Evolutionary conservation across 495 filamentous ascomycete genomes (phyloP), one percentile per base, ranked within the genome.

Genomic region (Hypoxylon subgilvum): DNA sequence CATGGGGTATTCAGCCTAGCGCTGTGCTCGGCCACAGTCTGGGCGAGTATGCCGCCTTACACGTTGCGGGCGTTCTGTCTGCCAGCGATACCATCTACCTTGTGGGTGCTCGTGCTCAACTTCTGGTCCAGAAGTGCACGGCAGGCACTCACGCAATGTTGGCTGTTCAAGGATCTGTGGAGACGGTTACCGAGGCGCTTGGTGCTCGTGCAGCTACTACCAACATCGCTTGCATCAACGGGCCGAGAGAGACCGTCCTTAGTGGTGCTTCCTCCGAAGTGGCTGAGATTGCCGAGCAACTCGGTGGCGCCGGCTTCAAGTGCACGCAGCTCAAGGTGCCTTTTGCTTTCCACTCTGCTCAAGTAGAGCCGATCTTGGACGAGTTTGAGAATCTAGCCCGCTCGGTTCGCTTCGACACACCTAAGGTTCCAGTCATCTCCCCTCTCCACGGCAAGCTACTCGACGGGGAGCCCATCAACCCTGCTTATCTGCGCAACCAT

Each of bases 31-130:
- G 92, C 17, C 92, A 97, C 75, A 95, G 90, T 69, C 61, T 84
- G 9, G 92, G 92, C 52, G 92, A 96, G 69, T 96, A 93, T 73
- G 90, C 92, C 39, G 92, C 92, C 12, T 76, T 96, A 1, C 81
- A 92, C 64, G 85, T 87, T 27, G 85, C 91, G 13, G 92, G 90
- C 44, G 86, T 96, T 10, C 72, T 96, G 7, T 88, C 87, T 6
- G 87, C 84, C 23, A 84, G 82, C 57, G 91, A 96, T 65, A 86
- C 88, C 19, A 85, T 96, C 62, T 90, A 87, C 63, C 79, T 96
- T 6, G 88, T 91, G 43, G 92, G 91, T 17, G 79, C 82, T 30
- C 84, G 92, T 40, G 92, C 92, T 23, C 79, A 85, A 59, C 77
- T 96, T n/a, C 79, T 96, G 3, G 82, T 86, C 12, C 76, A 85